These are phyloP conservation scores for Dipteronia sinensis DNA, from an alignment of 345 rosid species.

Conservation along the genomic window DNA sequence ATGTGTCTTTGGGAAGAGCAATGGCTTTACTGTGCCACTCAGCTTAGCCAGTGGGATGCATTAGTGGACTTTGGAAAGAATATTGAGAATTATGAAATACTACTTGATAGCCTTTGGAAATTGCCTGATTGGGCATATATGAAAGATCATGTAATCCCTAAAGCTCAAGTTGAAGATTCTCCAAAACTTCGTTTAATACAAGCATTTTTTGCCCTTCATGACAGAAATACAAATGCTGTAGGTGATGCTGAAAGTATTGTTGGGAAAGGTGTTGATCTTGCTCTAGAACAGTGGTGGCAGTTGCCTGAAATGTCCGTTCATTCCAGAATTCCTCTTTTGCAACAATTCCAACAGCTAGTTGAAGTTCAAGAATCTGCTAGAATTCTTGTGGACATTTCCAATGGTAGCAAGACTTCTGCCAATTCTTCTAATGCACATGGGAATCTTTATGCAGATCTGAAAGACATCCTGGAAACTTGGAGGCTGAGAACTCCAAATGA, in stretches of 20 bases:
- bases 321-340: conserved; percentile 91
- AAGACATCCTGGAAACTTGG: conserved; percentile 98
- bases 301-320: conserved; percentile 98
- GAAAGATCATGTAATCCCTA: conserved; percentile 96
- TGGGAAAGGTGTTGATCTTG: conserved; percentile 95
- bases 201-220: conserved; percentile 93
- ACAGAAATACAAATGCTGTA: conserved; percentile 71
- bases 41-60: conserved; percentile 99
- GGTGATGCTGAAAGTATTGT: conserved; percentile 93
- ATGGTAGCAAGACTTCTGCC: conserved; percentile 76
- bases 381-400: conserved; percentile 85
- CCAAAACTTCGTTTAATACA: conserved; percentile 93
- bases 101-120: conserved; percentile 96
- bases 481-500: conserved; percentile 96
- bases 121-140: conserved; percentile 91
- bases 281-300: conserved; percentile 98
- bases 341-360: conserved; percentile 96
- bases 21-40: conserved; percentile 92
- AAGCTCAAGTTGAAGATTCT: conserved; percentile 99
- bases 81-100: conserved; percentile 90
- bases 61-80: conserved; percentile 91
- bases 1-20: conserved; percentile 99
- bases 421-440: conserved; percentile 72
- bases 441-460: conserved; percentile 87
- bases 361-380: conserved; percentile 98